Conservation (phyloP, 2,329 filamentous ascomycete genomes). For the Ascochyta viciae-villosae region DNA sequence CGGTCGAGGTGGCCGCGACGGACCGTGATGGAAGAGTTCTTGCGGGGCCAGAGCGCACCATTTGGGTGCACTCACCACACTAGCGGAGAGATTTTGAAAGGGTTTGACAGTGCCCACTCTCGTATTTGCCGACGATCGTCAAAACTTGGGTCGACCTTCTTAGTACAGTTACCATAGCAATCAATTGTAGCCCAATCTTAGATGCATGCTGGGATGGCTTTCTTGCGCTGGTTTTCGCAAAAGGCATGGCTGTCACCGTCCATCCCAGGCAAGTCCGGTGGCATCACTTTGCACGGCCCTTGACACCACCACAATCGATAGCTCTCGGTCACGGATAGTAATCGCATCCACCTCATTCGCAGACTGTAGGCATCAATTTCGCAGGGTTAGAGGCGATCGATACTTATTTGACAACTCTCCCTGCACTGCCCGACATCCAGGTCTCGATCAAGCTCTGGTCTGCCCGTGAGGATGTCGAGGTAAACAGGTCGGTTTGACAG, state of each 20-base stretch:
- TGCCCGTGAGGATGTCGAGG: background rate
- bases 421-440: background rate
- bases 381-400: background rate
- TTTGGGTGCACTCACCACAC: slow-evolving; percentile 1
- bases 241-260: background rate
- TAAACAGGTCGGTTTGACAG: background rate
- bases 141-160: background rate
- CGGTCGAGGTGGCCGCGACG: background rate
- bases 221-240: background rate
- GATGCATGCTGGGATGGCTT: background rate
- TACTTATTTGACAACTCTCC: background rate
- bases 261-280: background rate
- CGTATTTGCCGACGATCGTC: background rate
- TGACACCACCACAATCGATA: background rate
- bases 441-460: background rate
- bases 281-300: background rate
- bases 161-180: background rate
- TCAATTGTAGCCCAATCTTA: background rate
- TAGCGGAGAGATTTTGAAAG: slow-evolving; percentile 5
- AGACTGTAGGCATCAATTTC: background rate
- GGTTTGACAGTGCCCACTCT: slow-evolving; percentile 9
- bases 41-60: background rate
- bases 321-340: background rate
- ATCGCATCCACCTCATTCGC: background rate
- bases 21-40: background rate